Conservation (phyloP, 1,139 yeast genomes). For the Magnusiomyces fungicola region DNA sequence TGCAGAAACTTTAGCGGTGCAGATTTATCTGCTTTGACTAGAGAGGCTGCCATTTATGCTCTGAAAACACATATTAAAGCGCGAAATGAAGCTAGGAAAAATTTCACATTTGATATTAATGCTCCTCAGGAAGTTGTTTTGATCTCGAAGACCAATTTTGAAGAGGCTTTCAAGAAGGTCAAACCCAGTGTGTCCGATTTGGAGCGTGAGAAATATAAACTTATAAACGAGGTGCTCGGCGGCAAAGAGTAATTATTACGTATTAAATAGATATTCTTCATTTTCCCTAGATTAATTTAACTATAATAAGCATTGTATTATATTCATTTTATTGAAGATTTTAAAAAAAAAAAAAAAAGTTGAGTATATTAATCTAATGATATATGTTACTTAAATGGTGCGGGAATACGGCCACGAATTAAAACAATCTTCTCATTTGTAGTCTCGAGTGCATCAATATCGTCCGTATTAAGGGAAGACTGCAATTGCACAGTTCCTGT, state of each 20-base stretch:
- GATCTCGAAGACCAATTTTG: constrained; percentile 63
- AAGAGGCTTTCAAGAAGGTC: constrained; percentile 60
- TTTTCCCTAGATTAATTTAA: neutral
- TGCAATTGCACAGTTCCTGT: constrained; percentile 47
- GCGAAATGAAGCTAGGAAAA: constrained; percentile 18
- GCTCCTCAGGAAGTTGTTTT: constrained; percentile 31
- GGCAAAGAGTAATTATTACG: neutral
- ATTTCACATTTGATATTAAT: constrained; percentile 30
- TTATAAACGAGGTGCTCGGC: neutral
- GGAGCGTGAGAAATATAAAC: constrained; percentile 72
- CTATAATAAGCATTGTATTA: neutral
- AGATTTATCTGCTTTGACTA: constrained; percentile 80
- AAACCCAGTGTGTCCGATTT: constrained; percentile 87
- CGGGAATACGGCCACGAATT: constrained; percentile 59
- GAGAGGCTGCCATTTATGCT: constrained; percentile 90
- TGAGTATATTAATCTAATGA: constrained; percentile 9
- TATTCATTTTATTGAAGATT: neutral
- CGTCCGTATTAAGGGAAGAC: constrained; percentile 39
- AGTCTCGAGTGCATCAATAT: constrained; percentile 18
- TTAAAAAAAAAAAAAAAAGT: neutral
- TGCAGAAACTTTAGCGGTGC: constrained; percentile 94
- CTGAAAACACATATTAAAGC: constrained; percentile 54
- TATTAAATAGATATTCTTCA: neutral
- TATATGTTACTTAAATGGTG: constrained; percentile 43
- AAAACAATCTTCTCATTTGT: constrained; percentile 34